These are phyloP conservation scores for Domatiomyces globalis DNA, from an alignment of 2,329 filamentous ascomycete species.

Conservation along the genomic window DNA sequence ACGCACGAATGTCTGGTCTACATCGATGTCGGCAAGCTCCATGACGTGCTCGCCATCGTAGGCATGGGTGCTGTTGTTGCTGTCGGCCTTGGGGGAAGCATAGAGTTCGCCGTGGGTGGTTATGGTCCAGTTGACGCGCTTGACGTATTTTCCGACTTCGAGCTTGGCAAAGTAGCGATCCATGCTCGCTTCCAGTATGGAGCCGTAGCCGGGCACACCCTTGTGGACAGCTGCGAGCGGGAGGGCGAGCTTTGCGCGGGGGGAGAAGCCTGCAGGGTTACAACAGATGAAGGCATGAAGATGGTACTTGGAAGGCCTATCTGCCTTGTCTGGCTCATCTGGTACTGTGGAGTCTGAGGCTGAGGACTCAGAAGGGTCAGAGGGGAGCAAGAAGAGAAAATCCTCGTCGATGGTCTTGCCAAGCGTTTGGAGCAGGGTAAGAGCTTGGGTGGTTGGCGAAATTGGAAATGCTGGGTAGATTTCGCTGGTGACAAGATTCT, in stretches of 20 bases:
- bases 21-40: slow-evolving; percentile 26
- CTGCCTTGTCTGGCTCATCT: slow-evolving; percentile 18
- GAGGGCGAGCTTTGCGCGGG: slow-evolving; percentile 39
- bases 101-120: slow-evolving; percentile 28
- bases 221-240: slow-evolving; percentile 42
- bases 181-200: slow-evolving; percentile 46
- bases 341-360: background rate
- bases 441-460: slow-evolving; percentile 21
- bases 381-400: slow-evolving; percentile 43
- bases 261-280: slow-evolving; percentile 46
- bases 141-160: slow-evolving; percentile 40
- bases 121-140: slow-evolving; percentile 39
- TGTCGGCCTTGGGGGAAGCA: slow-evolving; percentile 20
- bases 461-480: slow-evolving; percentile 26
- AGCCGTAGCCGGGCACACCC: slow-evolving; percentile 44
- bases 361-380: background rate
- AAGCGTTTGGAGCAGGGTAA: slow-evolving; percentile 34
- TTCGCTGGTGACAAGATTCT: slow-evolving; percentile 35
- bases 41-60: slow-evolving; percentile 16
- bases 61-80: slow-evolving; percentile 21
- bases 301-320: slow-evolving; percentile 30
- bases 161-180: slow-evolving; percentile 46
- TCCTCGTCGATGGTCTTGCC: slow-evolving; percentile 44
- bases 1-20: slow-evolving; percentile 36
- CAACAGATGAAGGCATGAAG: slow-evolving; percentile 43